A percentile compares a stretch with the other conserved stretches of the same genome.
Evolutionary conservation across 441 rosid genomes (phyloP).

Genomic region (Kokia cookei): DNA sequence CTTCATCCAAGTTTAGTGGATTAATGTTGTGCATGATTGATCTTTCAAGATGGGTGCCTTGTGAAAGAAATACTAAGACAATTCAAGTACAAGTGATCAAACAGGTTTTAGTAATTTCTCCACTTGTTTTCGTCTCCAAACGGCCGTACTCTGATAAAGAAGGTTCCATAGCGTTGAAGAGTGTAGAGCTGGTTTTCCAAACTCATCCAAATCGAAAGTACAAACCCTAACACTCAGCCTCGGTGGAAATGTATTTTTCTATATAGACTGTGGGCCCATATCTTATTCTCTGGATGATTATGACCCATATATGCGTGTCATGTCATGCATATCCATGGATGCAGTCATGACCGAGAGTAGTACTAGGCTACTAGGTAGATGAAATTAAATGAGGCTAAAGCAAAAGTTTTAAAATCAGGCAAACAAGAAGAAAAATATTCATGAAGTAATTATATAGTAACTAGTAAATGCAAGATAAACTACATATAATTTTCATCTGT

Average conservation of each 20-base stretch:
- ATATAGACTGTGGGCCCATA: slow-evolving; percentile 1
- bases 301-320: background rate
- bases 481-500: background rate
- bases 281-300: background rate
- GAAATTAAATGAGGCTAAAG: background rate
- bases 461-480: too few species aligned
- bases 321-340: background rate
- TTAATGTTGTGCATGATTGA: background rate
- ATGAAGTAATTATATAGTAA: background rate
- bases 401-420: background rate
- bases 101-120: background rate
- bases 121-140: background rate
- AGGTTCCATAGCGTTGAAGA: slow-evolving; percentile 8
- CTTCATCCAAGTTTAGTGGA: slow-evolving; percentile 7
- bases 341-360: background rate
- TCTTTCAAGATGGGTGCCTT: background rate
- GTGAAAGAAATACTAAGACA: background rate
- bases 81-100: background rate
- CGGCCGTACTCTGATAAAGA: background rate
- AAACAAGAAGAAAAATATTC: background rate
- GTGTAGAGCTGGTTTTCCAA: slow-evolving; percentile 4
- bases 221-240: slow-evolving; percentile 11
- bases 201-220: slow-evolving; percentile 5
- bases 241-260: background rate
- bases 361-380: background rate